Base-by-base conservation (phyloP, 2,329 filamentous ascomycete genomes). In the Cladosporium colombiae region DNA sequence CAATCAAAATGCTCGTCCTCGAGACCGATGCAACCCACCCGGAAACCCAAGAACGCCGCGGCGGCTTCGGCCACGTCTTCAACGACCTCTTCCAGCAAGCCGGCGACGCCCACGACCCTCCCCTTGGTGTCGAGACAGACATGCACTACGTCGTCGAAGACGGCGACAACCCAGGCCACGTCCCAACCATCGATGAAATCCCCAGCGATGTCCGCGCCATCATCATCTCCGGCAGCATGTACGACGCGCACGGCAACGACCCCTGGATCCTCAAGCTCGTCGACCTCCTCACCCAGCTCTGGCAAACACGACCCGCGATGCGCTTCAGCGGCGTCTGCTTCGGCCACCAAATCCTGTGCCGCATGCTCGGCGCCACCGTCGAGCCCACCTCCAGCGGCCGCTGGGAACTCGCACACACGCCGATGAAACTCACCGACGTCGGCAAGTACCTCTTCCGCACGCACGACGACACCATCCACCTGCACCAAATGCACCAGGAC, bases 11-110 rank as follows among this genome's bases (percentile, higher is more conserved):
- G 73, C 77, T 88, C 63, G 84, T 88, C 66, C 80, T 88, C 8
- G 86, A 88, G 73, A 88, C 85, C 0, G 86, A 88, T 69, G 78
- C 81, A 64, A 81, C 84, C 29, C 82, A 86, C 68, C 81, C 83
- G 14, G 79, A 85, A 8, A 86, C 83, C 1, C 73, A 82, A 55
- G 71, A 77, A 21, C 78, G 81, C 55, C 79, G 76, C n/a, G 85
- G 85, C 16, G 79, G 79, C 6, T 88, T 87, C 70, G 84, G 84
- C 10, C 76, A 85, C 49, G 82, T 88, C 27, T 72, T 87, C 11
- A 79, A 86, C 67, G 69, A 78, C 1, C 80, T 86, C 46, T 85
- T 88, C 67, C 75, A 78, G 25, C 74, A 78, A 37, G 85, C 85
- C 2, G 86, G 86, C 3, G 74, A 78, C 25, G 77, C 78, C 2